Evolutionary conservation across 2,329 filamentous ascomycete species (phyloP), one percentile per base, ranked within the genome.

Genomic region (Aspergillus calidoustus): DNA sequence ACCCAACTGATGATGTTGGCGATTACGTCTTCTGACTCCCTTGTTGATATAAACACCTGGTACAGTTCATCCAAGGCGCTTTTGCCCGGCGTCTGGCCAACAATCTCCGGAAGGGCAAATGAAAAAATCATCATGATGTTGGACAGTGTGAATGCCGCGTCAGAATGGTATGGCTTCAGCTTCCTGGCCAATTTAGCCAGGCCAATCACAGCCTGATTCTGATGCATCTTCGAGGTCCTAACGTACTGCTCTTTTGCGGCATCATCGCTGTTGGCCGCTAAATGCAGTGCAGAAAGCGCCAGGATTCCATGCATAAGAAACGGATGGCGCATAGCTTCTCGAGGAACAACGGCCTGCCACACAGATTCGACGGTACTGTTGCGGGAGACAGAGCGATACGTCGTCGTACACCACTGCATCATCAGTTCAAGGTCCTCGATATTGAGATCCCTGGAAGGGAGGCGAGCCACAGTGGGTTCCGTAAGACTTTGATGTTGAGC

Each of bases 121-220:
- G 72, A 70, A 60, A 74, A 78, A 13, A 74, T 69, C 2, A 74
- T 69, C 54, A 78, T 70, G 11, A 79, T 59, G 23, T 66, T 69
- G 28, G 71, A 74, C 1, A 78, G 62, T 0, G 76, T 72, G 59
- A 79, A 78, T 0, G 73, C 65, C 8, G 76, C 75, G 57, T 77
- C 72, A 50, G 68, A 76, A 57, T 77, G 75, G 7, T 70, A 60
- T 31, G 61, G 64, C 15, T 67, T 69, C 7, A 74, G 62, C 11
- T 68, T 67, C 5, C 60, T 58, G 3, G 65, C 54, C 13, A 59
- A 52, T 44, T 67, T 65, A 19, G 62, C 57, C 43, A 77, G 76
- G 2, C 68, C 69, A 19, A 57, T 54, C 6, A 73, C 56, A 17
- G 72, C 72, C 30, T 67, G 66, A 7, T 57, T 65, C 34, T 73